phyloP scores from a whole-genome alignment of 495 filamentous ascomycete species.

The Lepidopterella palustris region DNA sequence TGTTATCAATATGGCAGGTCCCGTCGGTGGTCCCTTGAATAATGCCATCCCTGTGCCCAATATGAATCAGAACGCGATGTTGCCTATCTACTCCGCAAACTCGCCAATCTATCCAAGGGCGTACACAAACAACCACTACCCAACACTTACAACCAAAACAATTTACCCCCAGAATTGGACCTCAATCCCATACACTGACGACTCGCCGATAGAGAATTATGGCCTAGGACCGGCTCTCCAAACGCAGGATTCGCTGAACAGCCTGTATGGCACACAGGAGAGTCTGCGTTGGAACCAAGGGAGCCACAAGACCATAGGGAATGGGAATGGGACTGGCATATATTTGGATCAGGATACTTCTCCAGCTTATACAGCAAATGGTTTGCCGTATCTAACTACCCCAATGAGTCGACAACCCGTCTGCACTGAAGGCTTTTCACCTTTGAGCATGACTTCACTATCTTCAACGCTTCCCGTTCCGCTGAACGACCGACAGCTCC shows the following conservation, averaged over 20 bases:
- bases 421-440: constrained; percentile 21
- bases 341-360: constrained; percentile 10
- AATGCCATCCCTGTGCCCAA: not conserved
- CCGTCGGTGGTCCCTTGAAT: not conserved
- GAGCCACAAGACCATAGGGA: constrained; percentile 1
- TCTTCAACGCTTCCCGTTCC: constrained; percentile 28
- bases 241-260: constrained; percentile 4
- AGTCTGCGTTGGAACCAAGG: constrained; percentile 10
- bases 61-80: constrained; percentile 12
- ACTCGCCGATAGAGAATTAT: constrained; percentile 24
- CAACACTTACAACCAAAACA: constrained; percentile 11
- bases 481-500: constrained; percentile 16
- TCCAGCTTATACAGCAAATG: constrained; percentile 1
- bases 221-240: constrained; percentile 7
- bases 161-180: constrained; percentile 10
- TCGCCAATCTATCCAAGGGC: not conserved
- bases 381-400: constrained; percentile 5
- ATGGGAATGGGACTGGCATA: not conserved
- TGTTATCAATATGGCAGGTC: not conserved
- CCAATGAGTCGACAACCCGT: constrained; percentile 14
- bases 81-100: constrained; percentile 15
- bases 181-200: constrained; percentile 14
- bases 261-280: constrained; percentile 8
- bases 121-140: constrained; percentile 3
- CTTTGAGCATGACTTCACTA: constrained; percentile 33